Base-by-base conservation (phyloP, 23 red algal species). In the Cyanidioschyzon merolae region DNA sequence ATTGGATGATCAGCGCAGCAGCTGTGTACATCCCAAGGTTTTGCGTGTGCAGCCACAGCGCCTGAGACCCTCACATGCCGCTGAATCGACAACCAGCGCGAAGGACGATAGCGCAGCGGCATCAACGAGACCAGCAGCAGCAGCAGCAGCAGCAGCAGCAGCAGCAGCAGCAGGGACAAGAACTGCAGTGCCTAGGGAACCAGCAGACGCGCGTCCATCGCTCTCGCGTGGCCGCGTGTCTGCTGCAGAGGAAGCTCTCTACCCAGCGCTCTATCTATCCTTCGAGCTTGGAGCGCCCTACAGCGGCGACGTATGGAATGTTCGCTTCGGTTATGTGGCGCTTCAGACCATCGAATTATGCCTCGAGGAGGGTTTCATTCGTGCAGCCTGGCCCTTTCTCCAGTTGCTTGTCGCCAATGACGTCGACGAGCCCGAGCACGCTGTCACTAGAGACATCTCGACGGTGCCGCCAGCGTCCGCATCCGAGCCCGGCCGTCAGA, bases 1-100 rank as follows among this genome's bases (percentile, higher is more conserved):
- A 45, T 39, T 96, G n/a, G 92, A 96, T 41, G 90, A 96, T 45
- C 92, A 96, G 76, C 63, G 90, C 40, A 51, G 30, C 63, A 32
- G 2, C 16, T 32, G 63, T 35, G 63, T 71, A 3, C 63, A 71
- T 71, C 63, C 21, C 63, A 25, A 71, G 29, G 63, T 71, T 7
- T 27, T 71, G 2, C 21, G 32, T 7, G 29, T 71, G 29, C 63
- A 27, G 29, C 16, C 63, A 35, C n/a, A 25, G 63, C n/a, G 21
- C n/a, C n/a, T 71, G 7, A 3, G n/a, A 7, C 12, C 63, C 29
- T 7, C 63, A 7, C 2, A 27, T 27, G 32, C 63, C 30, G 63
- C 63, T 3, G 3, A 25, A 7, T 7, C 16, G 12, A 7, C 63
- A 7, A 35, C 63, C n/a, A 7, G 12, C 16, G 16, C 2, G n/a